Evolutionary conservation across 805 yeast species (phyloP).

Genomic region (Saccharomyces kudriavzevii): DNA sequence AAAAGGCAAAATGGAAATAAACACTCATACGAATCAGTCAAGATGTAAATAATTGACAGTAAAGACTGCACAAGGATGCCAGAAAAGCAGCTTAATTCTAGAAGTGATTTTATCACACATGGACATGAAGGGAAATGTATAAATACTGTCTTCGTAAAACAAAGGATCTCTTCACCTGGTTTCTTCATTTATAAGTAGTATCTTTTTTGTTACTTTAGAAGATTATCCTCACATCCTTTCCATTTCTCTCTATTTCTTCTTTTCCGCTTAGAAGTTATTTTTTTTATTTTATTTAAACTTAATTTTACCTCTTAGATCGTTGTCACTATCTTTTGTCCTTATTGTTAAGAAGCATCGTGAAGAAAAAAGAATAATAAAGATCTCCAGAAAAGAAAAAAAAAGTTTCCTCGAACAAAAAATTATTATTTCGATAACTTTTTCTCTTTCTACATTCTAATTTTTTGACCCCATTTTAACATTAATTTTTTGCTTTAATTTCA

Average conservation of each 20-base stretch:
- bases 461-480: background rate
- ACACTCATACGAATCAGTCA: background rate
- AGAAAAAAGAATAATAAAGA: background rate
- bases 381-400: background rate
- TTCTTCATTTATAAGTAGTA: background rate
- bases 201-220: background rate
- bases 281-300: background rate
- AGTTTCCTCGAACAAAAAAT: background rate
- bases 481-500: background rate
- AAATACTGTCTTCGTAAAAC: background rate
- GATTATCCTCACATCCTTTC: background rate
- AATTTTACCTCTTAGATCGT: background rate
- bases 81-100: background rate
- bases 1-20: background rate
- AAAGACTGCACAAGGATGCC: background rate
- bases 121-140: background rate
- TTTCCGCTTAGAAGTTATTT: background rate
- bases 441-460: background rate
- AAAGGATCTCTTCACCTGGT: background rate
- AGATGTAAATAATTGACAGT: background rate
- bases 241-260: background rate
- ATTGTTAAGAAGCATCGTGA: background rate
- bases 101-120: background rate
- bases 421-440: background rate
- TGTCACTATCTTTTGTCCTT: background rate